Percentiles rank a stretch among this genome's conserved stretches.
Evolutionary conservation across 768 basidiomycete species (phyloP).

Genomic region (Amanita brunnescens): DNA sequence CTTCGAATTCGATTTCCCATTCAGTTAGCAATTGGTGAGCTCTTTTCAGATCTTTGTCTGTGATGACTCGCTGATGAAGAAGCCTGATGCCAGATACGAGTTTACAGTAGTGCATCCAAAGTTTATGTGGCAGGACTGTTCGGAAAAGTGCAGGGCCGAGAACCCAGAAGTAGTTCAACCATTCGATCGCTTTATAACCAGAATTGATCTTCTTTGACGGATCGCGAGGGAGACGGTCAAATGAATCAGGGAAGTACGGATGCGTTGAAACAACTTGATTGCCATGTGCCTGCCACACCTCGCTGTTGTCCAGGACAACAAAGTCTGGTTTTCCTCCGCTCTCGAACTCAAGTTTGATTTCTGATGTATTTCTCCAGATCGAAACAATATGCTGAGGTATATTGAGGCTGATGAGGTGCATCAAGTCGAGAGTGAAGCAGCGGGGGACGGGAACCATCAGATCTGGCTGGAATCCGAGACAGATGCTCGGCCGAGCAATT

Average conservation of each 20-base stretch:
- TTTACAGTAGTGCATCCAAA: constrained; percentile 25
- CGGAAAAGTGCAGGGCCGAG: constrained; percentile 24
- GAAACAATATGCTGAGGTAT: constrained; percentile 17
- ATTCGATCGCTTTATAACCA: constrained; percentile 33
- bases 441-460: constrained; percentile 16
- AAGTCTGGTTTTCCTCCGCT: constrained; percentile 4
- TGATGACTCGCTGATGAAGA: constrained; percentile 18
- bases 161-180: constrained; percentile 22
- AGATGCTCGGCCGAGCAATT: constrained; percentile 24
- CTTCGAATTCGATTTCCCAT: constrained; percentile 26
- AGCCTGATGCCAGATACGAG: constrained; percentile 19
- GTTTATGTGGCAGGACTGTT: constrained; percentile 17
- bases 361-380: constrained; percentile 22
- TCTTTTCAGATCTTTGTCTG: constrained; percentile 10
- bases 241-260: constrained; percentile 17
- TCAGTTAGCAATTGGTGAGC: constrained; percentile 17
- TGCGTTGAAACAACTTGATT: constrained; percentile 14
- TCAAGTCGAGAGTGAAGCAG: constrained; percentile 20
- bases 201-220: constrained; percentile 26
- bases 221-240: constrained; percentile 19
- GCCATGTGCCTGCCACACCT: constrained; percentile 29
- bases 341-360: constrained; percentile 14
- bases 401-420: constrained; percentile 24
- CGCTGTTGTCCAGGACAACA: constrained; percentile 11
- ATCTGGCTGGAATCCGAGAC: constrained; percentile 15